A percentile compares a stretch with the other conserved stretches of the same genome.
phyloP scores from a whole-genome alignment of 2,329 filamentous ascomycete species.

The Ophiosphaerella narmari region DNA sequence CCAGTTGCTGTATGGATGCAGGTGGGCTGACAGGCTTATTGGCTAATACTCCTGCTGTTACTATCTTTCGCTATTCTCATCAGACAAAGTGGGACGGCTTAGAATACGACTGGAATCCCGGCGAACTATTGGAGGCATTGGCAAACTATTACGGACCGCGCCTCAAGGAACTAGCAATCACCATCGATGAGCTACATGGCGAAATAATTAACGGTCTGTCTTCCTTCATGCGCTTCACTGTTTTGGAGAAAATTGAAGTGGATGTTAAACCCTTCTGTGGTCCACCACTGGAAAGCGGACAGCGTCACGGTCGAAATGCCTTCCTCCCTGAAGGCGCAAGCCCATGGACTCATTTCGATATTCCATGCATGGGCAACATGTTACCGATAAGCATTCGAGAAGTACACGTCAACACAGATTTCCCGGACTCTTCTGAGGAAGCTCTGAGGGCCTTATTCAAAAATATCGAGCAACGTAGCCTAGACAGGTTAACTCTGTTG shows the following conservation, averaged over 20 bases:
- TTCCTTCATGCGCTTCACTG: conserved; percentile 31
- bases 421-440: conserved; percentile 24
- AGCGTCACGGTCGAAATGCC: conserved; percentile 26
- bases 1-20: conserved; percentile 39
- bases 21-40: conserved; percentile 29
- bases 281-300: conserved; percentile 41
- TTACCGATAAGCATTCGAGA: conserved; percentile 34
- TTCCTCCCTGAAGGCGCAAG: conserved; percentile 21
- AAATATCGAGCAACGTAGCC: conserved; percentile 31
- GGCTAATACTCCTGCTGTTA: conserved; percentile 29
- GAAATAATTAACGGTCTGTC: conserved; percentile 39
- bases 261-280: conserved; percentile 40
- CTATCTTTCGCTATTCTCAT: conserved; percentile 40
- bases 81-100: conserved; percentile 41
- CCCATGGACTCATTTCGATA: conserved; percentile 35
- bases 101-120: conserved; percentile 41
- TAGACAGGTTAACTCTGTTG: conserved; percentile 21
- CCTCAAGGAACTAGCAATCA: conserved; percentile 37
- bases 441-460: conserved; percentile 34
- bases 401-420: conserved; percentile 38
- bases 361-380: conserved; percentile 43
- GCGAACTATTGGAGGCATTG: conserved; percentile 33
- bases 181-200: conserved; percentile 37
- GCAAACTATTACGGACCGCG: conserved; percentile 28
- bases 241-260: conserved; percentile 32